Evolutionary conservation across 73 alveolate species (phyloP), one percentile per base, ranked within the genome.

Genomic region (Paramecium caudatum): DNA sequence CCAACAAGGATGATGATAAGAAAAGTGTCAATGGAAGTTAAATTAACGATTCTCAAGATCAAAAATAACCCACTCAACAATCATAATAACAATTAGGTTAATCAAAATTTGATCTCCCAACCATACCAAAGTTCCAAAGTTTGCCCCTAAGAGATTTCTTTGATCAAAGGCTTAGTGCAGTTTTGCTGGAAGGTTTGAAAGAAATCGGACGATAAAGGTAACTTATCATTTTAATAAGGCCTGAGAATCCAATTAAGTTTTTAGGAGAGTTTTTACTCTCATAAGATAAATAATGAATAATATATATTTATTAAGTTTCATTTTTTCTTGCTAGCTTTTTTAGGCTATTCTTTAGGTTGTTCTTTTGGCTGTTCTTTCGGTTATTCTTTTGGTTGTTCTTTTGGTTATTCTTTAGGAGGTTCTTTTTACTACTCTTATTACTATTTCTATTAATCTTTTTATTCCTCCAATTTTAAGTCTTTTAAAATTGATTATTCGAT

Each of bases 1-100:
- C 80, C 9, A 55, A 5, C 2, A 65, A 32, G 34, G 61, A 65
- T 5, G 55, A 32, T 10, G 83, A 65, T 36, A 65, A 65, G 34
- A 65, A 65, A 15, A 65, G 83, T 65, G 36, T 65, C 33, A 65
- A 65, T 65, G 17, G 49, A 32, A 33, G 83, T 65, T 65, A 65
- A 65, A 33, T 32, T 0, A 65, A 65, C 34, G 83, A 65, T 13
- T 65, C 83, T 5, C 25, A 65, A n/a, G 83, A 65, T 13, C 33
- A 33, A 33, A 6, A 41, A 41, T 41, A 41, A 41, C 49, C 6
- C 6, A 9, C 17, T 4, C 39, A 12, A 32, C 16, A 65, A n/a
- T 36, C 27, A 65, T 36, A 50, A 50, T 50, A 5, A 50, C 19
- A n/a, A 15, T 50, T 16, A 50, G 7, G 34, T 25, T 30, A 65